Percentiles rank a stretch among this genome's conserved stretches.
Evolutionary conservation across 2,329 filamentous ascomycete species (phyloP).

Genomic region (Cladophialophora yegresii): DNA sequence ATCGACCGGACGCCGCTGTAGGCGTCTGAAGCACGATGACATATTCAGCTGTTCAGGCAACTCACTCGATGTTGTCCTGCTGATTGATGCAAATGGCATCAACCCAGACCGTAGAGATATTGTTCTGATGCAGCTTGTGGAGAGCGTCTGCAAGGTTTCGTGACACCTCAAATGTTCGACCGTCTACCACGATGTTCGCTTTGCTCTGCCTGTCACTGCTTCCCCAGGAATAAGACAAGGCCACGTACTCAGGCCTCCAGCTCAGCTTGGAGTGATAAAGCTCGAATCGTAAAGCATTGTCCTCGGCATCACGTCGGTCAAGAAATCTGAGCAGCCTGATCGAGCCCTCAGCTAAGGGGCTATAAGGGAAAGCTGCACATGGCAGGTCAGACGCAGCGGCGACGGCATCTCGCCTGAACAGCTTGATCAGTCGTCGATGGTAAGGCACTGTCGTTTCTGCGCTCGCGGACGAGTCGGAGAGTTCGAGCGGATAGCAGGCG

Average conservation of each 20-base stretch:
- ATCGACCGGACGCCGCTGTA: neutral
- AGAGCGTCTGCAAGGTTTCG: constrained; percentile 21
- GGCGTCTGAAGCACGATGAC: neutral
- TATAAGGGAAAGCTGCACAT: constrained; percentile 11
- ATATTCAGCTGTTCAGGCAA: neutral
- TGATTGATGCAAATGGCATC: constrained; percentile 32
- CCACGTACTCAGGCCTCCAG: constrained; percentile 23
- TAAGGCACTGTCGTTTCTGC: neutral
- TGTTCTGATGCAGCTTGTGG: constrained; percentile 14
- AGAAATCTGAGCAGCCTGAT: constrained; percentile 22
- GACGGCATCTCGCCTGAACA: neutral
- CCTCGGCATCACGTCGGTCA: neutral
- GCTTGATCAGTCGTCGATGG: neutral
- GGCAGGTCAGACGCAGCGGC: neutral
- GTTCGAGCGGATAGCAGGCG: neutral
- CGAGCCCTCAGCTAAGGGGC: constrained; percentile 23
- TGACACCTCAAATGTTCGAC: constrained; percentile 16
- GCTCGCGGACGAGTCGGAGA: neutral
- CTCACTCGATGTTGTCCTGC: constrained; percentile 16
- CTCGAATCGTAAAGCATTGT: constrained; percentile 12
- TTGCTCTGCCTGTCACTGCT: neutral
- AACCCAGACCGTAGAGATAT: constrained; percentile 22
- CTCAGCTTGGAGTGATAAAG: constrained; percentile 23
- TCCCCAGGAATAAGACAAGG: constrained; percentile 32
- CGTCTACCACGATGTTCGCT: constrained; percentile 17